These are phyloP conservation scores for Sparassis latifolia DNA, from an alignment of 1,284 basidiomycete species.

Conservation along the genomic window DNA sequence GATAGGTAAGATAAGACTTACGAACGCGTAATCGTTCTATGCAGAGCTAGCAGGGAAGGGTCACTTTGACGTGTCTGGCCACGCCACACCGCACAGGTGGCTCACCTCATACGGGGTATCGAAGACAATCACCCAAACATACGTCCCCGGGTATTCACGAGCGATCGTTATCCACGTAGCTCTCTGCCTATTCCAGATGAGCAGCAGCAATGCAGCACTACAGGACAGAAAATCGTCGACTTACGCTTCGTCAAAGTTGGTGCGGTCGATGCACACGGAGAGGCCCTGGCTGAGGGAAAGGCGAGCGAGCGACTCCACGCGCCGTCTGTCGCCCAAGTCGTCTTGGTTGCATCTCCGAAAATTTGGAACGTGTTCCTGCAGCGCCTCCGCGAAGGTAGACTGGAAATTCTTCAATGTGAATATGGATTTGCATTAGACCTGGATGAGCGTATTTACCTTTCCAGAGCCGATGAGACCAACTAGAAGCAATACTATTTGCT, in stretches of 20 bases:
- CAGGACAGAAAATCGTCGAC: constrained; percentile 19
- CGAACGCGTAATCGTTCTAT: constrained; percentile 42
- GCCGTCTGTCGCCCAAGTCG: constrained; percentile 47
- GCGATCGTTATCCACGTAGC: constrained; percentile 67
- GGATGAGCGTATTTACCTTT: constrained; percentile 40
- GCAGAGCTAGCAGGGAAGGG: constrained; percentile 38
- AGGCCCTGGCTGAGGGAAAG: constrained; percentile 42
- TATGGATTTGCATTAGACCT: neutral
- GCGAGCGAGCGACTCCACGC: constrained; percentile 52
- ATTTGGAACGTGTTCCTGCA: constrained; percentile 48
- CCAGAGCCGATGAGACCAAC: constrained; percentile 66
- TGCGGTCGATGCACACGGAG: constrained; percentile 69
- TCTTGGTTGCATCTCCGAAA: constrained; percentile 70
- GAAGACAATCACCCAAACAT: constrained; percentile 64
- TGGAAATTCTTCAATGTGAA: constrained; percentile 17
- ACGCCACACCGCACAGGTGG: neutral
- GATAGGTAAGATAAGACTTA: constrained; percentile 25
- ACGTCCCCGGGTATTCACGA: constrained; percentile 49
- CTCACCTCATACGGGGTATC: constrained; percentile 67
- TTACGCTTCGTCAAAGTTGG: constrained; percentile 61
- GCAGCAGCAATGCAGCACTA: neutral
- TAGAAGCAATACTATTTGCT: constrained; percentile 52
- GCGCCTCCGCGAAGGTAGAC: constrained; percentile 67
- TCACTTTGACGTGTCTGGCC: neutral
- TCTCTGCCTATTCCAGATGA: constrained; percentile 43